These are phyloP conservation scores for Calonectria montana DNA, from an alignment of 2,329 filamentous ascomycete species.

Conservation along the genomic window DNA sequence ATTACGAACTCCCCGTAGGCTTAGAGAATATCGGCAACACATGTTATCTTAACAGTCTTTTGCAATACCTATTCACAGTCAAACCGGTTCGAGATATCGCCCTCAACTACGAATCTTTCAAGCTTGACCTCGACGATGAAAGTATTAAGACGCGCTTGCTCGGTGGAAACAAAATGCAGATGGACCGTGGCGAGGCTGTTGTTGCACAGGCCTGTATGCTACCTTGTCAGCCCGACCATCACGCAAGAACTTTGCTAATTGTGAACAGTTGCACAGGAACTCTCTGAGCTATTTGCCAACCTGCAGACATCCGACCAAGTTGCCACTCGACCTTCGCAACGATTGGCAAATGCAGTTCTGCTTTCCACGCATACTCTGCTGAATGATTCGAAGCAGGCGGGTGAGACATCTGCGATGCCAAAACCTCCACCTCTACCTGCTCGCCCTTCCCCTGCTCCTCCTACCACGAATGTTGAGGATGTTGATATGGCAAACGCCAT, in stretches of 20 bases:
- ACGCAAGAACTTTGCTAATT: constrained; percentile 40
- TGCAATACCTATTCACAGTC: constrained; percentile 95
- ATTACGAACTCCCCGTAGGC: constrained; percentile 79
- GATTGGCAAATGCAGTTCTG: constrained; percentile 84
- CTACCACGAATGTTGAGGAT: constrained; percentile 45
- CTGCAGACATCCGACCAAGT: constrained; percentile 73
- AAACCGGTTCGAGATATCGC: constrained; percentile 84
- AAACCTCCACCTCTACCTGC: constrained; percentile 63
- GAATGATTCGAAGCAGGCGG: constrained; percentile 44
- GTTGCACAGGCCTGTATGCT: constrained; percentile 79
- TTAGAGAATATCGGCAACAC: constrained; percentile 96
- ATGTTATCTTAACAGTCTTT: constrained; percentile 95
- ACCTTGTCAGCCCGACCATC: too few relatives aligned
- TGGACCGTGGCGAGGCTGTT: constrained; percentile 68
- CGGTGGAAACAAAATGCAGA: constrained; percentile 70
- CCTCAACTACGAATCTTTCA: constrained; percentile 77
- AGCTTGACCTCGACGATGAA: constrained; percentile 74
- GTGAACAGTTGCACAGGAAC: constrained; percentile 75
- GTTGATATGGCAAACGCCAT: constrained; percentile 49
- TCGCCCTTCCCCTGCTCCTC: constrained; percentile 56
- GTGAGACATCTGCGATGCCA: constrained; percentile 36
- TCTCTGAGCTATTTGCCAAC: constrained; percentile 76
- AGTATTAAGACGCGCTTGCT: constrained; percentile 76
- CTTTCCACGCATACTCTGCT: constrained; percentile 61
- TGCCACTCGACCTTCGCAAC: constrained; percentile 77